phyloP scores from a whole-genome alignment of 2,329 filamentous ascomycete genomes.

The Colletotrichum phormii region DNA sequence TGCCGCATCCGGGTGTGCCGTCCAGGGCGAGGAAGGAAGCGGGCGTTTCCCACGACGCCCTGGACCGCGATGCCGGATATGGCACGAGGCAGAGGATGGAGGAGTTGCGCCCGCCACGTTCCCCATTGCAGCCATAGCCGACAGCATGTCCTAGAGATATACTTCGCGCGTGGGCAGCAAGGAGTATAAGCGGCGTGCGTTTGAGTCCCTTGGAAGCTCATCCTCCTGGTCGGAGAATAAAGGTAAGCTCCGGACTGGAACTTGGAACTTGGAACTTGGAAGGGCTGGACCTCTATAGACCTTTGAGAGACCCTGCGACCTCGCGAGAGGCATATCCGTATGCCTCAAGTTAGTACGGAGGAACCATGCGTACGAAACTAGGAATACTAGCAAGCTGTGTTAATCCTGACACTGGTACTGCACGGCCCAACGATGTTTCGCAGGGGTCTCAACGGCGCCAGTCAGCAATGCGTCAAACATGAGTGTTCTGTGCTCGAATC shows the following conservation, averaged over 20 bases:
- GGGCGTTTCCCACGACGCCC: constrained; percentile 9
- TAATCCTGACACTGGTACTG: constrained; percentile 9
- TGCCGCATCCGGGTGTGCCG: constrained; percentile 13
- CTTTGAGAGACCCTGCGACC: constrained; percentile 5
- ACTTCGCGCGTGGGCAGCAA: not conserved
- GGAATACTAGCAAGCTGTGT: too few relatives aligned
- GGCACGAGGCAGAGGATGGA: not conserved
- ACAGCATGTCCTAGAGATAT: not conserved
- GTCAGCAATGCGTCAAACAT: constrained; percentile 18
- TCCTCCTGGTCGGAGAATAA: constrained; percentile 13
- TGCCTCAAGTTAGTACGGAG: too few relatives aligned
- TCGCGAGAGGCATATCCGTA: not conserved
- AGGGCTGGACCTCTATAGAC: not conserved
- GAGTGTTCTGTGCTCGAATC: not conserved
- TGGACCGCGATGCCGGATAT: constrained; percentile 16
- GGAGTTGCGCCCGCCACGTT: not conserved
- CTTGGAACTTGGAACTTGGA: not conserved
- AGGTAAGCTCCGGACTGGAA: not conserved
- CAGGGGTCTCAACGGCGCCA: constrained; percentile 18
- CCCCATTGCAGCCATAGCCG: not conserved
- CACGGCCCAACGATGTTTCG: constrained; percentile 27
- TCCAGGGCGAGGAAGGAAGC: not conserved
- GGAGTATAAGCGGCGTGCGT: constrained; percentile 7
- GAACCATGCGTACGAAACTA: too few relatives aligned
- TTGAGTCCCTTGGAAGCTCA: not conserved